Conservation (phyloP, 202 grass and related monocot genomes). For the Carex sylvatica region DNA sequence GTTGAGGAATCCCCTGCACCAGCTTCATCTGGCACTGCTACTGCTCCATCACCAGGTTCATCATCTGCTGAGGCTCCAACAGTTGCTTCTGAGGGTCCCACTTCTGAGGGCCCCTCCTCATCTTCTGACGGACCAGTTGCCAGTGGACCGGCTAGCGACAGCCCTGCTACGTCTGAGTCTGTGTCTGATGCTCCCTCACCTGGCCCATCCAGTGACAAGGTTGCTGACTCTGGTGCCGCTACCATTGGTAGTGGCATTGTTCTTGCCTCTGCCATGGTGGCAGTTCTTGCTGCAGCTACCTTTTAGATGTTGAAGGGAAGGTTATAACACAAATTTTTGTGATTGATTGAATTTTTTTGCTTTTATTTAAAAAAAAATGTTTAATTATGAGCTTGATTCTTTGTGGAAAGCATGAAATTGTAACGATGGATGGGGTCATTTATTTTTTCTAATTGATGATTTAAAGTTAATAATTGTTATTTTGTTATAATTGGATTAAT, state of each 20-base stretch:
- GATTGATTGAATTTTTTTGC: neutral
- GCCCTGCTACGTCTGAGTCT: constrained; percentile 20
- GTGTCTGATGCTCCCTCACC: neutral
- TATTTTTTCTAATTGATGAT: constrained; percentile 1
- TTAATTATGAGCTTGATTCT: constrained; percentile 12
- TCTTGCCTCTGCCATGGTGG: neutral
- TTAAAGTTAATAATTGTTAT: neutral
- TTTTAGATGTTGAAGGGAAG: constrained; percentile 23
- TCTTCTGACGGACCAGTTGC: neutral
- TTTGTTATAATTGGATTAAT: neutral
- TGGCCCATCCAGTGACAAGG: constrained; percentile 9
- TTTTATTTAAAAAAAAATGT: neutral
- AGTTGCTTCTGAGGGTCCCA: constrained; percentile 1
- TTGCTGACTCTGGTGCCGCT: constrained; percentile 23
- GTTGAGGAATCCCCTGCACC: constrained; percentile 15
- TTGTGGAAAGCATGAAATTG: neutral
- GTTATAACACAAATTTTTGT: constrained; percentile 15
- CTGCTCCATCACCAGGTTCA: neutral
- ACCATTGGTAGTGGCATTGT: neutral
- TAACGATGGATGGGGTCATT: constrained; percentile 13
- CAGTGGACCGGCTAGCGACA: constrained; percentile 11
- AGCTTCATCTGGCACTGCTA: neutral
- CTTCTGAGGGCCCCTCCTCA: neutral
- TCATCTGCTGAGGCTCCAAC: neutral
- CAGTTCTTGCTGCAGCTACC: constrained; percentile 22